These are phyloP conservation scores for Lithocarpus polystachyus DNA, from an alignment of 306 rosid genomes.

Conservation along the genomic window DNA sequence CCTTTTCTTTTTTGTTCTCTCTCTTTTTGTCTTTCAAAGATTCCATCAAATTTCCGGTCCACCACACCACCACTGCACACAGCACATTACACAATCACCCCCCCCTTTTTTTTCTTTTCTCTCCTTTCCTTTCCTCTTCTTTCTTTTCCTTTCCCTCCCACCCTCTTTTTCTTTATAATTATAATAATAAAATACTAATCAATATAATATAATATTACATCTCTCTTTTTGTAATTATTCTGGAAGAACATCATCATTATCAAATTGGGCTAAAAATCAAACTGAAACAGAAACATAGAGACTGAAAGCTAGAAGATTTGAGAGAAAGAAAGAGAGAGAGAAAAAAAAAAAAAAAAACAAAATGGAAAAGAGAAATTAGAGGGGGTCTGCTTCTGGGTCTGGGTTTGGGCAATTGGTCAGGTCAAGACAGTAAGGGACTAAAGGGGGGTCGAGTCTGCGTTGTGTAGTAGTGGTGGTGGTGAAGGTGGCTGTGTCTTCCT, in stretches of 20 bases:
- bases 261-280: conserved; percentile 24
- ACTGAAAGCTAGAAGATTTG: conserved; percentile 15
- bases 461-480: conserved; percentile 26
- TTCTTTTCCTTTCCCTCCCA: conserved; percentile 25
- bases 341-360: background rate
- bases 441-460: conserved; percentile 28
- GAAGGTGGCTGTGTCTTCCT: conserved; percentile 20
- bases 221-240: conserved; percentile 54
- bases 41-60: conserved; percentile 76
- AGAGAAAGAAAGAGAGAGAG: background rate
- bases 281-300: background rate
- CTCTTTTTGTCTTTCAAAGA: conserved; percentile 56
- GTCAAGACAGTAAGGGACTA: conserved; percentile 17
- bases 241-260: conserved; percentile 39
- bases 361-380: background rate
- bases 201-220: background rate
- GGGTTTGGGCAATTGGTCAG: conserved; percentile 4
- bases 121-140: background rate
- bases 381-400: background rate
- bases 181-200: conserved; percentile 1
- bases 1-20: conserved; percentile 9
- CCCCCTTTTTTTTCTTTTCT: conserved; percentile 26
- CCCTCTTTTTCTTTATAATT: conserved; percentile 34
- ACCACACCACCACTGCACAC: conserved; percentile 48
- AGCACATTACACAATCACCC: conserved; percentile 31